Conservation (phyloP, 495 filamentous ascomycete species). For the Xylaria venustula region DNA sequence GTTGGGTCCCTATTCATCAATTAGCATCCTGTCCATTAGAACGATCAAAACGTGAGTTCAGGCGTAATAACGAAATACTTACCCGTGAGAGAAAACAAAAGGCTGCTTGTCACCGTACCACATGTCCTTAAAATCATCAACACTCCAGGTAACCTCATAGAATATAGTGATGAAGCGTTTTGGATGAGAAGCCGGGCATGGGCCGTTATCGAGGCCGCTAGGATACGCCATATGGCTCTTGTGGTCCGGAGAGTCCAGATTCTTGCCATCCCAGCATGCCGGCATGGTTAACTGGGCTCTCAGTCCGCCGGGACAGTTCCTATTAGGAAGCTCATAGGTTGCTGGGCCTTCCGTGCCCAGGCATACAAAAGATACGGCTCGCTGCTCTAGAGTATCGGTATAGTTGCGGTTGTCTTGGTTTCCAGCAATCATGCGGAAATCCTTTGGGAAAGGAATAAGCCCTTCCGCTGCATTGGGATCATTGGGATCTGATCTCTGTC, state of each 20-base stretch:
- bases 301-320: constrained; percentile 57
- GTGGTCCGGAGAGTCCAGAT: constrained; percentile 55
- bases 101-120: constrained; percentile 56
- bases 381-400: constrained; percentile 33
- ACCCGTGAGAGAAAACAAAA: constrained; percentile 52
- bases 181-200: constrained; percentile 55
- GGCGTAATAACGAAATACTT: too few species aligned
- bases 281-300: constrained; percentile 76
- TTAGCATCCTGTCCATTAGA: background rate
- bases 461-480: constrained; percentile 37
- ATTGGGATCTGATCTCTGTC: constrained; percentile 45
- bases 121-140: constrained; percentile 48
- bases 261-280: constrained; percentile 70
- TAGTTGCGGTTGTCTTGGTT: constrained; percentile 48
- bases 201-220: constrained; percentile 41
- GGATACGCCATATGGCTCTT: constrained; percentile 60
- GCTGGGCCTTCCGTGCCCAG: constrained; percentile 35
- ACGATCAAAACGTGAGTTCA: background rate
- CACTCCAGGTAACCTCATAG: constrained; percentile 62
- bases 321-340: constrained; percentile 49
- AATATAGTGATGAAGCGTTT: constrained; percentile 58
- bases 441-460: constrained; percentile 59
- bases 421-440: constrained; percentile 69
- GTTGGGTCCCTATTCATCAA: constrained; percentile 30
- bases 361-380: constrained; percentile 53